These are phyloP conservation scores for Schwanniomyces vanrijiae DNA, from an alignment of 805 yeast species.

Conservation along the genomic window DNA sequence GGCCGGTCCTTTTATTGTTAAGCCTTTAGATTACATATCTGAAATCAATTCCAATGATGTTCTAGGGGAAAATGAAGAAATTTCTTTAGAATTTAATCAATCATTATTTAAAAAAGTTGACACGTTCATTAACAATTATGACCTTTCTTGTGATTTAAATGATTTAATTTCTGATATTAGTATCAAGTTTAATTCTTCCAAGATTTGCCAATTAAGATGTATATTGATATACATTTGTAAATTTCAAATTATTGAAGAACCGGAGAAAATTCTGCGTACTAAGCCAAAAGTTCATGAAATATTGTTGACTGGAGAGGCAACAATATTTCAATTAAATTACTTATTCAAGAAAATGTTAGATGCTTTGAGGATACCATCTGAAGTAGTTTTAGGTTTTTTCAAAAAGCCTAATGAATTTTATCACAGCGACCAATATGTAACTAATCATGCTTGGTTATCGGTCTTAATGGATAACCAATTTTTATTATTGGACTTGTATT, in stretches of 20 bases:
- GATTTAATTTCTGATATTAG: slow-evolving; percentile 43
- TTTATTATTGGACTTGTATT: slow-evolving; percentile 68
- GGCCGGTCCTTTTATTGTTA: slow-evolving; percentile 38
- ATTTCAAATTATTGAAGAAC: slow-evolving; percentile 47
- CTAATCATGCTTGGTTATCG: slow-evolving; percentile 89
- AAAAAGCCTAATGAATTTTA: slow-evolving; percentile 70
- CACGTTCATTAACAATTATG: slow-evolving; percentile 31
- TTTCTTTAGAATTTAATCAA: slow-evolving; percentile 13
- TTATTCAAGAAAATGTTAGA: slow-evolving; percentile 72
- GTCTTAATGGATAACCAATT: slow-evolving; percentile 74
- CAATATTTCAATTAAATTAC: slow-evolving; percentile 72
- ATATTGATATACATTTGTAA: slow-evolving; percentile 68
- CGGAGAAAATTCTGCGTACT: slow-evolving; percentile 32
- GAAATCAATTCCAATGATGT: slow-evolving; percentile 44
- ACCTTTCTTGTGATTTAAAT: slow-evolving; percentile 31
- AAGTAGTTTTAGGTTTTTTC: slow-evolving; percentile 78
- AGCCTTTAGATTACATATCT: slow-evolving; percentile 42
- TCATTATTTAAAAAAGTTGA: slow-evolving; percentile 25
- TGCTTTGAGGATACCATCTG: slow-evolving; percentile 69
- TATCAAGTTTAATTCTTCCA: slow-evolving; percentile 35
- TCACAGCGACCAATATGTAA: slow-evolving; percentile 49
- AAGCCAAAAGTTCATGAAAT: slow-evolving; percentile 45
- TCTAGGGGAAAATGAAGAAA: slow-evolving; percentile 14
- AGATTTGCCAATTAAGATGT: slow-evolving; percentile 58
- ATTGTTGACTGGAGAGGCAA: slow-evolving; percentile 52